Base-by-base conservation (phyloP, 2,329 filamentous ascomycete genomes). In the Pseudomassariella vexata region DNA sequence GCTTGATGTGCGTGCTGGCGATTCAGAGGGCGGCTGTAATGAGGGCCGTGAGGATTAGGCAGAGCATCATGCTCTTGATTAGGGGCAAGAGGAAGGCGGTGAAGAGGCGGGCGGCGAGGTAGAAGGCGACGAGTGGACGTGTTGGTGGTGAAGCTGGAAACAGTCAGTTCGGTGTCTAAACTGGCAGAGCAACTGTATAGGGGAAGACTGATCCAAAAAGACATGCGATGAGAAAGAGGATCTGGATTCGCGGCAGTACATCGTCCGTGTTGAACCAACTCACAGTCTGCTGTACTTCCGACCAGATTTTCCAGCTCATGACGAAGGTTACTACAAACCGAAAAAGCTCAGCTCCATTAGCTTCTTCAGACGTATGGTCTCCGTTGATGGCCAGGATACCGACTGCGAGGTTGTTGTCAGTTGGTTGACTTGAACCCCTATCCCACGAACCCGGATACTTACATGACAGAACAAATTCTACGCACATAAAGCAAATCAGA, bases 191-290 rank as follows among this genome's bases (percentile, higher is more conserved):
- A n/a, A n/a, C n/a, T n/a, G n/a, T n/a, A 23, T n/a, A 23, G 8
- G n/a, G n/a, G n/a, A 23, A 8, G 21, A 46, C 51, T 32, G 43
- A 63, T 59, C 74, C 77, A 17, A 82, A 59, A 5, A 82, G 59
- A 52, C 73, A 80, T 3, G 71, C 66, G 36, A 80, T 68, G 27
- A 76, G 63, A 46, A 80, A 78, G 1, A 82, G 54, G 11, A 82
- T 65, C n/a, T 65, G 67, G 18, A 77, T 39, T 14, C 76, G 59
- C 38, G 76, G 72, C 9, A 75, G 47, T 21, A 82, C 65, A 42
- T 82, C 77, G 40, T 79, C 72, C 16, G 66, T 69, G 42, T 80
- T 72, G 45, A 81, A 79, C 75, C 76, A 78, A 36, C 64, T 69
- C 36, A 80, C 63, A 7, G 76, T 56, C 15, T 73, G 47, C 8